Evolutionary conservation across 768 basidiomycete species (phyloP), one percentile per base, ranked within the genome.

Genomic region (Kondoa malvinella): DNA sequence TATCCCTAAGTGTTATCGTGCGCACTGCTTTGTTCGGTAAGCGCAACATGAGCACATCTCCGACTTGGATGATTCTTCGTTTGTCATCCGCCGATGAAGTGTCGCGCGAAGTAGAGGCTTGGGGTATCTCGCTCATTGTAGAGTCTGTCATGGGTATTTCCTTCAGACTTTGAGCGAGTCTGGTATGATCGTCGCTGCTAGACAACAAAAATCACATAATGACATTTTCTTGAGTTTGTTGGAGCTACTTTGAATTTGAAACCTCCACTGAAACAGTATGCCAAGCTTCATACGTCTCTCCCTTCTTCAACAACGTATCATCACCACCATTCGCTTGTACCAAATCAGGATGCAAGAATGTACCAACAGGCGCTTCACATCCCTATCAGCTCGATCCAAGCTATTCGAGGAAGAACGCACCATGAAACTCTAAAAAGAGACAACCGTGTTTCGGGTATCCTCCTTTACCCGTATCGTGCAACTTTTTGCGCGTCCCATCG

Each of bases 361-460:
- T 31, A 12, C 27, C 61, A 14, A 27, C 27, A 27, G 61, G 61
- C 61, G 61, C 61, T 30, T 31, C n/a, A 50, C 8, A 50, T 50
- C 8, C 21, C 40, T 50, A 50, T 50, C 40, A 50, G 40, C 40
- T 50, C 21, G 40, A 8, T 50, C 40, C 21, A 8, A 8, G 61
- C 61, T 21, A 63, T 29, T 30, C 32, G 12, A 31, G n/a, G 15
- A 63, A 34, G 61, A 63, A 8, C 16, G 16, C 21, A 32, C 61
- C 61, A 31, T 27, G 27, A 32, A 60, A 60, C n/a, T 25, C 58
- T 14, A 60, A 60, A 25, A 25, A 15, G 21, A 17, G 30, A 27
- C 30, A 27, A 30, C 61, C 61, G n/a, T 63, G 61, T 29, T 63
- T 63, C 61, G 30, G 15, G n/a, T 63, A 63, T 27, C 61, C 61